These are phyloP conservation scores for Phytophthora kernoviae DNA, from an alignment of 352 stramenopile genomes.

Conservation along the genomic window DNA sequence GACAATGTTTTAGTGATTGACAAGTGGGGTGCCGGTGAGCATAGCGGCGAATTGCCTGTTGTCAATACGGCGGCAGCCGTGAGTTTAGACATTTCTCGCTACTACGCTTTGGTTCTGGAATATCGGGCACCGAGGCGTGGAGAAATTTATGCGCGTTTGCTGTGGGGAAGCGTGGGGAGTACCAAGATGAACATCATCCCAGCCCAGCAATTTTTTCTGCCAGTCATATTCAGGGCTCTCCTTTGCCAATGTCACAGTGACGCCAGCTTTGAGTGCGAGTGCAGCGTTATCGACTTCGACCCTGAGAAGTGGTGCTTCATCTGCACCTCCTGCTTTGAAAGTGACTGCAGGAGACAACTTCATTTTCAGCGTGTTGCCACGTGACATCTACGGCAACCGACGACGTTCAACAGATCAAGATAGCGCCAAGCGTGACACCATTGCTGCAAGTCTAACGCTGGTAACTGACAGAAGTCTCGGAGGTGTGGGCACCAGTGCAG, in stretches of 20 bases:
- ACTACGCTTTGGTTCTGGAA: constrained; percentile 64
- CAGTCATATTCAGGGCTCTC: constrained; percentile 56
- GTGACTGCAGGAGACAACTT: constrained; percentile 37
- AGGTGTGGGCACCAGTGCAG: constrained; percentile 46
- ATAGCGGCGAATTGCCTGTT: constrained; percentile 18
- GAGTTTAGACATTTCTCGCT: constrained; percentile 37
- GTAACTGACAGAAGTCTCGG: constrained; percentile 52
- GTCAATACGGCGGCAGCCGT: constrained; percentile 25
- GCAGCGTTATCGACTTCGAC: constrained; percentile 15
- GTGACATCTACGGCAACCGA: constrained; percentile 54
- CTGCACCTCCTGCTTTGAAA: constrained; percentile 12
- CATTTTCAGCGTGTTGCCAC: constrained; percentile 45
- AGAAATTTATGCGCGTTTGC: constrained; percentile 45
- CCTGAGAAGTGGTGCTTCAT: constrained; percentile 13
- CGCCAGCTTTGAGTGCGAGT: constrained; percentile 32
- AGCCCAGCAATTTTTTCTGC: constrained; percentile 44
- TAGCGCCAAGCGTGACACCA: constrained; percentile 24
- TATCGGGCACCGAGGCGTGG: constrained; percentile 52
- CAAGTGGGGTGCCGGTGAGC: constrained; percentile 47
- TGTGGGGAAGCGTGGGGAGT: constrained; percentile 44
- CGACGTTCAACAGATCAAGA: constrained; percentile 23
- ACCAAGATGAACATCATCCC: constrained; percentile 53
- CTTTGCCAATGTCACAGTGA: constrained; percentile 48
- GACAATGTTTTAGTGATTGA: constrained; percentile 68
- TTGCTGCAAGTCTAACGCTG: constrained; percentile 45